Conservation (phyloP, 192 early-diverging fungal genomes). For the Umbelopsis sp. region DNA sequence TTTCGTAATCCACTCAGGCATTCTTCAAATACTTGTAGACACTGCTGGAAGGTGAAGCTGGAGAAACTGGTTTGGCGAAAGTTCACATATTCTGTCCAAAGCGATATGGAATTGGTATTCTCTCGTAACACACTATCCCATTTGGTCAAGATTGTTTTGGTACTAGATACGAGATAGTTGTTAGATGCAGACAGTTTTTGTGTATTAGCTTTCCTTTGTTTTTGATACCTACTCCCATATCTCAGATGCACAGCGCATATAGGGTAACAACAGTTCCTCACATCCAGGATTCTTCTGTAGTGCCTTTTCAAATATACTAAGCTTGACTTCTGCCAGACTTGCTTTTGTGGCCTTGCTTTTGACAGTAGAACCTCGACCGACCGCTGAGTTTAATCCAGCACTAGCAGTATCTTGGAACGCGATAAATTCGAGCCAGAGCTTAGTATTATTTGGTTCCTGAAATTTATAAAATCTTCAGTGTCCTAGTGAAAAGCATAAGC, state of each 20-base stretch:
- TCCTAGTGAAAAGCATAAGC: not conserved
- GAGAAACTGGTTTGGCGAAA: slow-evolving; percentile 56
- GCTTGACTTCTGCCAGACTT: slow-evolving; percentile 50
- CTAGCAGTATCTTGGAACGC: slow-evolving; percentile 51
- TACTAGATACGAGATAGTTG: not conserved
- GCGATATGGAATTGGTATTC: slow-evolving; percentile 34
- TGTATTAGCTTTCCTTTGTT: not conserved
- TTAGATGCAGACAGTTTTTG: not conserved
- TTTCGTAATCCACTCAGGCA: slow-evolving; percentile 39
- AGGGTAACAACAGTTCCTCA: slow-evolving; percentile 43
- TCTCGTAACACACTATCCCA: slow-evolving; percentile 53
- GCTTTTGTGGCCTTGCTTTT: slow-evolving; percentile 29
- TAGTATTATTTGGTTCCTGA: slow-evolving; percentile 45
- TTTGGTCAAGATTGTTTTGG: slow-evolving; percentile 43
- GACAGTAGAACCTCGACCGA: slow-evolving; percentile 23
- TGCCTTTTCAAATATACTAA: slow-evolving; percentile 60
- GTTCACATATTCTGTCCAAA: slow-evolving; percentile 62
- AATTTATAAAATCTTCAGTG: not conserved
- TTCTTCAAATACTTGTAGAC: slow-evolving; percentile 47
- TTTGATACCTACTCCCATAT: slow-evolving; percentile 41
- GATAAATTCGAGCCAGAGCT: slow-evolving; percentile 54
- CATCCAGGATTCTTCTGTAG: slow-evolving; percentile 49
- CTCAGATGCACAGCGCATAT: slow-evolving; percentile 49
- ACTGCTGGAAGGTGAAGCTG: slow-evolving; percentile 51
- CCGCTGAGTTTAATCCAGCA: slow-evolving; percentile 16